Evolutionary conservation across 345 rosid genomes (phyloP).

Genomic region (Gynandropsis gynandra): DNA sequence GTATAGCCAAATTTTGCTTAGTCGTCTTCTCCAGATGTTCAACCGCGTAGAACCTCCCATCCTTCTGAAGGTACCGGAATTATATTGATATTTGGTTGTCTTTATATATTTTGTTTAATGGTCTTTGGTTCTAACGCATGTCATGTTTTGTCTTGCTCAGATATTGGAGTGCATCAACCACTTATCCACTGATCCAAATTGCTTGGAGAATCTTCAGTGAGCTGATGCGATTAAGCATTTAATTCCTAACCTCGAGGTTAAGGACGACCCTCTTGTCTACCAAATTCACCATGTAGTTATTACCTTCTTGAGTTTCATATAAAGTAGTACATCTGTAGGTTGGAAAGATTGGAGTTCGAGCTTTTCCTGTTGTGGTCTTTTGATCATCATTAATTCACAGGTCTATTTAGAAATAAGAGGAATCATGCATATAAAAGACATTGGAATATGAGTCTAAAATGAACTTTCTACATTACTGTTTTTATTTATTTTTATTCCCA

Average conservation of each 20-base stretch:
- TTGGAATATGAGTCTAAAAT: not conserved
- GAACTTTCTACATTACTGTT: not conserved
- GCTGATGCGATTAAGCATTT: slow-evolving; percentile 93
- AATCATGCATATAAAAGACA: not conserved
- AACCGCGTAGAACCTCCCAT: slow-evolving; percentile 81
- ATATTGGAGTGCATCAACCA: slow-evolving; percentile 74
- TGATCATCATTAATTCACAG: not conserved
- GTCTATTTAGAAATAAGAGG: not conserved
- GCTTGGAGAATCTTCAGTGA: slow-evolving; percentile 95
- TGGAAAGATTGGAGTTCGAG: slow-evolving; percentile 7
- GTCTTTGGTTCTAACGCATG: slow-evolving; percentile 12
- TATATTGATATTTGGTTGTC: slow-evolving; percentile 6
- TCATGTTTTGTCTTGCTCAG: slow-evolving; percentile 33
- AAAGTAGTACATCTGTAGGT: slow-evolving; percentile 8
- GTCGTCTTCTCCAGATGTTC: slow-evolving; percentile 92
- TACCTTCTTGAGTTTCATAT: slow-evolving; percentile 23
- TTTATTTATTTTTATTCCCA: not conserved
- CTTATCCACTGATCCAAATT: slow-evolving; percentile 91
- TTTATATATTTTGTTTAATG: too few relatives aligned
- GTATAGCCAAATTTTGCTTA: slow-evolving; percentile 92
- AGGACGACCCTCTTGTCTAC: slow-evolving; percentile 66
- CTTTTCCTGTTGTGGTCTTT: slow-evolving; percentile 3
- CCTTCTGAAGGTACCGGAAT: slow-evolving; percentile 60
- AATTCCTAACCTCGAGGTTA: slow-evolving; percentile 95
- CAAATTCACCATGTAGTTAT: slow-evolving; percentile 78